Conservation (phyloP, 2,329 filamentous ascomycete species). For the Cordyceps militaris region DNA sequence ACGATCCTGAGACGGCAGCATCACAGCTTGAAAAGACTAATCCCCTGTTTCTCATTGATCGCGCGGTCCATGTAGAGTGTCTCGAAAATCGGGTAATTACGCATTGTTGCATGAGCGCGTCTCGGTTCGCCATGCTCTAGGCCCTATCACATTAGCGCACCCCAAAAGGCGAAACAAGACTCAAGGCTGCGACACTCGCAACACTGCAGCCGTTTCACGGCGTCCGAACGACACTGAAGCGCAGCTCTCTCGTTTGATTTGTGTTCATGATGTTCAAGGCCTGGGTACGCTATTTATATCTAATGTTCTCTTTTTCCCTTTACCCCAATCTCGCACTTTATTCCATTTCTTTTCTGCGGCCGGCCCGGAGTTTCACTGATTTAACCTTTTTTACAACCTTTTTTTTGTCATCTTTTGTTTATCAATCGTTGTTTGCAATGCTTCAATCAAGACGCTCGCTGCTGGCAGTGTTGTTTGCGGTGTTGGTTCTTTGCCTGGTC, state of each 20-base stretch:
- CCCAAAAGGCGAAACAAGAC: no score
- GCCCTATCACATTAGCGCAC: no score
- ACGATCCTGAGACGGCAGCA: not conserved
- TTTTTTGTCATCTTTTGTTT: not conserved
- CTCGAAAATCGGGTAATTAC: not conserved
- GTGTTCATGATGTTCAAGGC: not conserved
- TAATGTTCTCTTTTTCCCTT: not conserved
- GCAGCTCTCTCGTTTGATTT: not conserved
- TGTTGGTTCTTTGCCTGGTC: not conserved
- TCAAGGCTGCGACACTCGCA: no score
- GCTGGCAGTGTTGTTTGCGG: not conserved
- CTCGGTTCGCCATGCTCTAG: no score
- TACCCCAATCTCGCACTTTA: not conserved
- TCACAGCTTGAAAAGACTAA: not conserved
- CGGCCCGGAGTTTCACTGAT: not conserved
- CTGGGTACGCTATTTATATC: not conserved
- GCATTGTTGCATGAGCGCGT: no score
- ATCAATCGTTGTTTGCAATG: not conserved
- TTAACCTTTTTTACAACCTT: not conserved
- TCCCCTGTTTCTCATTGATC: not conserved
- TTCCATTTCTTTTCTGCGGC: not conserved
- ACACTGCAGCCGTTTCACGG: no score
- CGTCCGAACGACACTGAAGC: not conserved
- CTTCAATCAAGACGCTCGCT: not conserved
- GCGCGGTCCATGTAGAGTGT: not conserved